Evolutionary conservation across 495 filamentous ascomycete species (phyloP).

Genomic region (Neurospora sp.): DNA sequence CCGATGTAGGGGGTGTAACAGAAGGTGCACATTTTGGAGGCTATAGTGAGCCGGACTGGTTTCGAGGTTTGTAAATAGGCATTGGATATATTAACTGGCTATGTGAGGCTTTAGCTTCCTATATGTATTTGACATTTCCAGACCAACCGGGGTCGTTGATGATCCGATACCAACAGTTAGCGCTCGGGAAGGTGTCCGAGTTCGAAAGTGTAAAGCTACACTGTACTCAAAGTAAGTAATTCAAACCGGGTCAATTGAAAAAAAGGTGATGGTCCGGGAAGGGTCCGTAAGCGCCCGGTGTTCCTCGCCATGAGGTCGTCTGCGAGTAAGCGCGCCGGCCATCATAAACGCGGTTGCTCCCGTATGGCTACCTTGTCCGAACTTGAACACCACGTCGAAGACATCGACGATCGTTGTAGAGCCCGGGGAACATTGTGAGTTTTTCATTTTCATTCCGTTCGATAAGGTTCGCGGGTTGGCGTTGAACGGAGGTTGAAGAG

Average conservation of each 20-base stretch:
- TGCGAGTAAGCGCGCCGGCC: background rate
- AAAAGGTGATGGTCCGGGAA: background rate
- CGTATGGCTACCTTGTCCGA: background rate
- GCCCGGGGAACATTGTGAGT: background rate
- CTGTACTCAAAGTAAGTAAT: background rate
- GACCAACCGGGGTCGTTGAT: background rate
- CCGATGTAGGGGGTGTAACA: conserved; percentile 22
- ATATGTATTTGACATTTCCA: background rate
- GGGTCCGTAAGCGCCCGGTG: background rate
- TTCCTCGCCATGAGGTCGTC: background rate
- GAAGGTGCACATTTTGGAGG: conserved; percentile 20
- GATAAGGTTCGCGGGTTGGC: background rate
- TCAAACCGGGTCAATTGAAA: background rate
- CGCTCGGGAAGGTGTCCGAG: background rate
- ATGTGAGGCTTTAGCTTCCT: background rate
- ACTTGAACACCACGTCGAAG: background rate
- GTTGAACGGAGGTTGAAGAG: background rate
- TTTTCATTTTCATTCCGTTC: background rate
- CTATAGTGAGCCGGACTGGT: background rate
- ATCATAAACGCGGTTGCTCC: background rate
- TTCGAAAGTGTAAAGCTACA: background rate
- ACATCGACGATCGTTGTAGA: background rate
- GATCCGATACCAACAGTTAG: background rate
- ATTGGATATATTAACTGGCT: background rate
- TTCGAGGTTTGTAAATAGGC: background rate